Evolutionary conservation across 2,329 filamentous ascomycete species (phyloP).

Genomic region (Trichoderma afroharzianum): DNA sequence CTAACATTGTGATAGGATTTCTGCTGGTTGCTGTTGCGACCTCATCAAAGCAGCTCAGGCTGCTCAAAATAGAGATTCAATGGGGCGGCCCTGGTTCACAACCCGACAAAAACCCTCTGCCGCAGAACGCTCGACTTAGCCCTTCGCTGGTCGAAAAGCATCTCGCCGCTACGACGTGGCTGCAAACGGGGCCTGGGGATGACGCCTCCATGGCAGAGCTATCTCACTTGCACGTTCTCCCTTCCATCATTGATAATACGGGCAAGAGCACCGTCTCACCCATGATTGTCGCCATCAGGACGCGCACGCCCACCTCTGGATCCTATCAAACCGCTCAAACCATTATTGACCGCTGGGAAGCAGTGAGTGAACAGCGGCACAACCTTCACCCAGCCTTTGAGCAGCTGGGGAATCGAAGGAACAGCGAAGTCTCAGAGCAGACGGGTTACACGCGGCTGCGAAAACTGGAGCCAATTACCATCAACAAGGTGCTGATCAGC

Average conservation of each 20-base stretch:
- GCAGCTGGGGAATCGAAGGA: conserved; percentile 63
- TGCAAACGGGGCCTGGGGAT: conserved; percentile 44
- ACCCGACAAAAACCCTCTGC: conserved; percentile 51
- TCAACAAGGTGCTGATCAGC: conserved; percentile 68
- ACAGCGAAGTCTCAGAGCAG: conserved; percentile 40
- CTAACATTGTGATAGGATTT: conserved; percentile 41
- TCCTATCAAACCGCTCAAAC: conserved; percentile 65
- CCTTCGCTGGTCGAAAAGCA: conserved; percentile 54
- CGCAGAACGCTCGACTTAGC: conserved; percentile 44
- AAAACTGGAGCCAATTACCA: conserved; percentile 64
- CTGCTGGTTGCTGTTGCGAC: conserved; percentile 67
- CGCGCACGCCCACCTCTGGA: conserved; percentile 51
- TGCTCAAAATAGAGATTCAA: conserved; percentile 69
- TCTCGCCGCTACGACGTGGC: conserved; percentile 56
- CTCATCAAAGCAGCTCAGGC: conserved; percentile 65
- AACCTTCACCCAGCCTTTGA: conserved; percentile 73
- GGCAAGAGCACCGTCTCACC: conserved; percentile 55
- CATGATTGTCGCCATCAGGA: conserved; percentile 70
- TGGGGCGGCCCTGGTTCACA: conserved; percentile 61
- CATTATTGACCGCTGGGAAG: conserved; percentile 78
- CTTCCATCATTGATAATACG: conserved; percentile 57
- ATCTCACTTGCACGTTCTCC: conserved; percentile 71
- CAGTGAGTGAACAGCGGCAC: conserved; percentile 61
- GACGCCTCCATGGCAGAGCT: conserved; percentile 58
- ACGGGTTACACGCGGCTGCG: conserved; percentile 45